A percentile compares a stretch with the other conserved stretches of the same genome.
These are phyloP conservation scores for Bipolaris sorokiniana DNA, from an alignment of 2,329 filamentous ascomycete species.

Conservation along the genomic window DNA sequence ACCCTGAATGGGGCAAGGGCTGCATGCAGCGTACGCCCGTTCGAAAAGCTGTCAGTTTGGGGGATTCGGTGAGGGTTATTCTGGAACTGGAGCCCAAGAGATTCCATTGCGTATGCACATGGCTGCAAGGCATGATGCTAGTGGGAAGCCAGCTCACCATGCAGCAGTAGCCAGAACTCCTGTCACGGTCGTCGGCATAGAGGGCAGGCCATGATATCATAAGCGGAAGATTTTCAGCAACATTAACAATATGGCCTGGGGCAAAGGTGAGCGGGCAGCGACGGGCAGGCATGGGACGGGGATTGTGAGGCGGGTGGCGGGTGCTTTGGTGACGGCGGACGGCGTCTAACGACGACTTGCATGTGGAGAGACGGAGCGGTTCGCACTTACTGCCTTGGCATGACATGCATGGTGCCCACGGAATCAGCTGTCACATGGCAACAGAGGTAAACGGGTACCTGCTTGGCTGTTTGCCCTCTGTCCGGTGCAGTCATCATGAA, in stretches of 20 bases:
- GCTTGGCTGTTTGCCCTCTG: constrained; percentile 11
- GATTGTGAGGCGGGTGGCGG: constrained; percentile 8
- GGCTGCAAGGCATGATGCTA: constrained; percentile 17
- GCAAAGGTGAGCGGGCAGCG: neutral
- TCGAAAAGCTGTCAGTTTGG: constrained; percentile 6
- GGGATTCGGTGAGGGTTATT: constrained; percentile 5
- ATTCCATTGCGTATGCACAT: constrained; percentile 13
- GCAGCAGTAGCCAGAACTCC: constrained; percentile 18
- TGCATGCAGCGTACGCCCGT: constrained; percentile 8
- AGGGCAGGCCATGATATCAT: constrained; percentile 10
- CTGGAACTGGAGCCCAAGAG: constrained; percentile 10
- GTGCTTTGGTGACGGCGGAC: neutral
- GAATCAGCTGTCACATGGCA: constrained; percentile 22
- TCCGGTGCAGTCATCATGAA: neutral
- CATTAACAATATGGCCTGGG: neutral
- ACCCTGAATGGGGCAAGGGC: constrained; percentile 2
- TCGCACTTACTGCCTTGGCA: constrained; percentile 22
- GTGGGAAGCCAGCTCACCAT: constrained; percentile 22
- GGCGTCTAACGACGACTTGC: neutral
- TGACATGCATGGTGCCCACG: constrained; percentile 10
- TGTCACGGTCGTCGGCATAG: constrained; percentile 7
- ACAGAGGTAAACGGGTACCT: constrained; percentile 27
- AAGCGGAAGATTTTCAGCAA: neutral
- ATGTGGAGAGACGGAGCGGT: constrained; percentile 17
- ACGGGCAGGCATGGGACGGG: neutral